phyloP scores from a whole-genome alignment of 2,329 filamentous ascomycete genomes.

The Pseudocercospora cruenta region DNA sequence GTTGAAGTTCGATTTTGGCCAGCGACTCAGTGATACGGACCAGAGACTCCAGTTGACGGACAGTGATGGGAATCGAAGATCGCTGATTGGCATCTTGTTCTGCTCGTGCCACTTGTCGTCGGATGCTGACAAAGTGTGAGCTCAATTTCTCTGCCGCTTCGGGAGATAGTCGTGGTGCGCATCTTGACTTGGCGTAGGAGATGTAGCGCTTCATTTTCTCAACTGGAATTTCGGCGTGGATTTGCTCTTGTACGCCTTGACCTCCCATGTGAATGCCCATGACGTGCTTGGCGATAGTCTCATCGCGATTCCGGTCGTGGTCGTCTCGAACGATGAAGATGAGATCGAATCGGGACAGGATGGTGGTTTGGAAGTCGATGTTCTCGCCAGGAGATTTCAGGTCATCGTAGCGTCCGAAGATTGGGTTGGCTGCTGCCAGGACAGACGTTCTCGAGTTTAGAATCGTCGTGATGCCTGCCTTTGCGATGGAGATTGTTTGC shows the following conservation, averaged over 20 bases:
- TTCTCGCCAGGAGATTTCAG: slow-evolving; percentile 97
- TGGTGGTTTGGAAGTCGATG: slow-evolving; percentile 98
- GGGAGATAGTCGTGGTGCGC: slow-evolving; percentile 84
- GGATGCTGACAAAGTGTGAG: slow-evolving; percentile 95
- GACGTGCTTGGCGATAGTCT: slow-evolving; percentile 93
- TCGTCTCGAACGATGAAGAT: slow-evolving; percentile 98
- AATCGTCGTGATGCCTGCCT: slow-evolving; percentile 97
- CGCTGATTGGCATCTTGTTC: slow-evolving; percentile 88
- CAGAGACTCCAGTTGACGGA: slow-evolving; percentile 95
- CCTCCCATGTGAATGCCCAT: slow-evolving; percentile 97
- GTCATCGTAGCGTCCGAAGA: slow-evolving; percentile 97
- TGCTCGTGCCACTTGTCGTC: slow-evolving; percentile 87
- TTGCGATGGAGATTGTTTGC: slow-evolving; percentile 98
- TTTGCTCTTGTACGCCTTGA: slow-evolving; percentile 79
- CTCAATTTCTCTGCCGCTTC: slow-evolving; percentile 95
- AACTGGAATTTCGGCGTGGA: slow-evolving; percentile 86
- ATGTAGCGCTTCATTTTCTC: slow-evolving; percentile 98
- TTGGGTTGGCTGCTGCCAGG: slow-evolving; percentile 91
- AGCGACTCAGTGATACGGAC: slow-evolving; percentile 96
- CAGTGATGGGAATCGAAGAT: slow-evolving; percentile 94
- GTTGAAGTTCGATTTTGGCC: slow-evolving; percentile 84
- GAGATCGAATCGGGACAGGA: slow-evolving; percentile 98
- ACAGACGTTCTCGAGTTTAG: slow-evolving; percentile 95
- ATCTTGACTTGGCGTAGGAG: slow-evolving; percentile 95
- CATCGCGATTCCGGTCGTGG: slow-evolving; percentile 85